Evolutionary conservation across 768 basidiomycete species (phyloP), one percentile per base, ranked within the genome.

Genomic region (Gloeophyllum trabeum): DNA sequence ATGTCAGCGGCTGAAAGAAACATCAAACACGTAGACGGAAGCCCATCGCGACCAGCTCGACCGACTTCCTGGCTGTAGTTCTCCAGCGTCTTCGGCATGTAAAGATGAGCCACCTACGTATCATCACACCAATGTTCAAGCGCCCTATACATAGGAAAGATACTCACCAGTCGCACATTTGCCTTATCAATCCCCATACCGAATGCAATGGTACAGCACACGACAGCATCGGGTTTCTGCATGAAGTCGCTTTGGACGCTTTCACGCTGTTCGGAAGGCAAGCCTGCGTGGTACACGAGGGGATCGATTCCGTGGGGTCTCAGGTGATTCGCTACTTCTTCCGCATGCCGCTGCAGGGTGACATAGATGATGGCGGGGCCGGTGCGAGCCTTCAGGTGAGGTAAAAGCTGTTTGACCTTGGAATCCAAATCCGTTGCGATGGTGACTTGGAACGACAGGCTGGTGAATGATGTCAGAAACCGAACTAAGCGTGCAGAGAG

Each of bases 281-380:
- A 45, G 2, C 70, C 70, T 1, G 66, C 70, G 47, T 72, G 70
- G 46, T 72, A 72, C 0, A 64, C 55, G 42, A 47, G 44, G 2
- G 64, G 48, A 13, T 61, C 55, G 28, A 66, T 42, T 1, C 54
- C 53, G 23, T 54, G 43, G 0, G 49, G 32, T 5, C 45, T 45
- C 5, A 72, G 51, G 0, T 43, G 41, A 3, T 51, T 41, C 3
- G 63, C 60, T 0, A 69, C 57, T 20, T 65, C 61, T 38, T 66
- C 61, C 0, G 66, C 60, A 6, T 69, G 63, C 35, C 52, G 55
- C 43, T 72, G 70, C 2, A 61, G 53, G 3, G 70, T 68, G 3
- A 69, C 66, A 46, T 73, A 71, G 34, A 73, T 49, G 46, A 73
- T 70, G 4, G 60, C 58, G 13, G 69, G 65, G 16, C 66, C 66